A percentile compares a stretch with the other conserved stretches of the same genome.
Conservation (phyloP, 805 yeast genomes). For the Helenozyma baotianmanensis region DNA sequence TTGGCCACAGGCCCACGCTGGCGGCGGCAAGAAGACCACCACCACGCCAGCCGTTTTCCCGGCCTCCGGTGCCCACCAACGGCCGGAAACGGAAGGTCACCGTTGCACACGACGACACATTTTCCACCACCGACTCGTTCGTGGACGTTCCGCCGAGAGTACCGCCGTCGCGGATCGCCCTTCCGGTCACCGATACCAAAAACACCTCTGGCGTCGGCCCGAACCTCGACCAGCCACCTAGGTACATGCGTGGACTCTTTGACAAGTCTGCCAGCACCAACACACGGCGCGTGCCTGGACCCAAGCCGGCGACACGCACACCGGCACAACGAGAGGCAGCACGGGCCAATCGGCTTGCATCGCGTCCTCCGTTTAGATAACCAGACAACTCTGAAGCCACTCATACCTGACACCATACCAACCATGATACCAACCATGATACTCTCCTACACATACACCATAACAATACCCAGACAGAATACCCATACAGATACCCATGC, state of each 20-base stretch:
- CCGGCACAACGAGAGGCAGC: conserved; percentile 13
- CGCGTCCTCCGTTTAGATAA: conserved; percentile 13
- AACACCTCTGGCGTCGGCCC: conserved; percentile 19
- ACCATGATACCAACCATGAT: too few relatives aligned
- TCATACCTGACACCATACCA: too few relatives aligned
- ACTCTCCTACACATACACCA: too few relatives aligned
- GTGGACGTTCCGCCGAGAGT: conserved; percentile 19
- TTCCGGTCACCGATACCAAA: neutral
- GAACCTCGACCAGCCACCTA: conserved; percentile 40
- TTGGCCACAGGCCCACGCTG: too few relatives aligned
- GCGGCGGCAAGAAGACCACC: neutral
- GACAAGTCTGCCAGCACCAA: conserved; percentile 15
- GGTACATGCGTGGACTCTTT: conserved; percentile 38
- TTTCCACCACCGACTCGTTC: conserved; percentile 24
- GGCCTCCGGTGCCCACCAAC: neutral
- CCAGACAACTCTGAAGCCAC: neutral
- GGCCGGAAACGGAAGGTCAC: conserved; percentile 2
- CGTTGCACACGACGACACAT: conserved; percentile 23
- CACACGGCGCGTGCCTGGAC: conserved; percentile 1
- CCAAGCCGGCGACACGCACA: conserved; percentile 1
- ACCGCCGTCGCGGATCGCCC: conserved; percentile 2
- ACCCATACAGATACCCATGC: too few relatives aligned
- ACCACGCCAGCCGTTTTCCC: neutral
- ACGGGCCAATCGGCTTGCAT: conserved; percentile 7
- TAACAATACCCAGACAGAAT: too few relatives aligned